Conservation (phyloP, 2,329 filamentous ascomycete genomes). For the Clonostachys sp. region DNA sequence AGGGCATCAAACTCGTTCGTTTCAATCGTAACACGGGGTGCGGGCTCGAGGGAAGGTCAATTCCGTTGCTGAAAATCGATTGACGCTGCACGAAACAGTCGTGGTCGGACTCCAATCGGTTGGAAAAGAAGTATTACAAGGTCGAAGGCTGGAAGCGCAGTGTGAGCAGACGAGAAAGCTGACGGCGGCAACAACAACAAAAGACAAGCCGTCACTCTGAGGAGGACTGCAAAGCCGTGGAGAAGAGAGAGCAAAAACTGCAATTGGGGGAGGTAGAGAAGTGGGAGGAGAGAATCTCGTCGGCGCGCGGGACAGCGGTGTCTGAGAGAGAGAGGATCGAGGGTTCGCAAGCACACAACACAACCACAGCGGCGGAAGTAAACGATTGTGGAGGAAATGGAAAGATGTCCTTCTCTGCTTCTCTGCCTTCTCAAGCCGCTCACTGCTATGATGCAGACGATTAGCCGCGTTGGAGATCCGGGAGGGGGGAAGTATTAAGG, state of each 20-base stretch:
- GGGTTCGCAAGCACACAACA: neutral
- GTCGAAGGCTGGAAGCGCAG: too few species aligned
- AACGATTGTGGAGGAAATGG: constrained; percentile 2
- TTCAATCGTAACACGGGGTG: constrained; percentile 12
- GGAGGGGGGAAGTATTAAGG: neutral
- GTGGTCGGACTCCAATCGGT: too few species aligned
- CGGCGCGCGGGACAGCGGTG: too few species aligned
- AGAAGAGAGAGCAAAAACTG: neutral
- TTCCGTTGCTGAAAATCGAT: too few species aligned
- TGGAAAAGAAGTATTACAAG: neutral
- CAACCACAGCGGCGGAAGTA: constrained; percentile 1
- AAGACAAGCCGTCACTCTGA: too few species aligned
- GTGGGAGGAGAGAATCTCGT: neutral
- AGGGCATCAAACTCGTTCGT: constrained; percentile 17
- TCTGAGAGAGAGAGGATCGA: too few species aligned
- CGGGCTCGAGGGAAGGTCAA: neutral
- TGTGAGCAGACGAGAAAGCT: too few species aligned
- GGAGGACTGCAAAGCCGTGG: neutral
- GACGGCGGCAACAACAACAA: too few species aligned
- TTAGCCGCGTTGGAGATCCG: constrained; percentile 20
- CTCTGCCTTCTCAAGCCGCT: constrained; percentile 4
- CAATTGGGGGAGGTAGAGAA: neutral
- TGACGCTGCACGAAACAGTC: too few species aligned
- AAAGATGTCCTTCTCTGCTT: constrained; percentile 1
- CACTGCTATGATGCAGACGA: constrained; percentile 23